phyloP scores from a whole-genome alignment of 2,329 filamentous ascomycete genomes.

The Botryotinia calthae region DNA sequence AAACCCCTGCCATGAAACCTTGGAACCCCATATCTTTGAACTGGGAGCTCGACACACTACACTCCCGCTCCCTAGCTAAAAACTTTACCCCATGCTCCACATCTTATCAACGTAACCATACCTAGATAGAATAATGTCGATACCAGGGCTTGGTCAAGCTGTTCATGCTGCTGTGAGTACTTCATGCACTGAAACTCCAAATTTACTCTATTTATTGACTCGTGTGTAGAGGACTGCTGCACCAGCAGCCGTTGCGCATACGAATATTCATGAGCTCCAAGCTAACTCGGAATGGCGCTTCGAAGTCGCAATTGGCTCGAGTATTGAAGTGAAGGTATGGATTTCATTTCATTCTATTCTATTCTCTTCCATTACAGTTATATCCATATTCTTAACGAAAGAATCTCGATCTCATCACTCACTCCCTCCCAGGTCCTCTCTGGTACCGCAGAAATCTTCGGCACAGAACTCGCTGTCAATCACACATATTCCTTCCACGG shows the following conservation, averaged over 20 bases:
- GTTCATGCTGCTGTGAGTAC: slow-evolving; percentile 52
- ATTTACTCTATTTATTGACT: slow-evolving; percentile 22
- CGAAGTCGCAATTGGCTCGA: slow-evolving; percentile 58
- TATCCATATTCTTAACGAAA: slow-evolving; percentile 20
- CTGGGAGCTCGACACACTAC: slow-evolving; percentile 7
- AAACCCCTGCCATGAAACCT: slow-evolving; percentile 8
- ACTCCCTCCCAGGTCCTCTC: slow-evolving; percentile 57
- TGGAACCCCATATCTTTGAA: slow-evolving; percentile 19
- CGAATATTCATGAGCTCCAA: slow-evolving; percentile 52
- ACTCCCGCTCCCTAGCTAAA: slow-evolving; percentile 15
- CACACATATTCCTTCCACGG: slow-evolving; percentile 79
- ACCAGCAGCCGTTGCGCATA: slow-evolving; percentile 40
- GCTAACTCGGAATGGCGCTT: slow-evolving; percentile 77
- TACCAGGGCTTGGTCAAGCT: slow-evolving; percentile 70
- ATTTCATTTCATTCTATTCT: neutral
- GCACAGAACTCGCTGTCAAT: slow-evolving; percentile 82
- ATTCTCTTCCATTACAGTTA: neutral
- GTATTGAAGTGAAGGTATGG: slow-evolving; percentile 52
- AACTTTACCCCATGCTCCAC: slow-evolving; percentile 18
- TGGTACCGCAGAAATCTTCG: slow-evolving; percentile 90
- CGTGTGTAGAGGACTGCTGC: slow-evolving; percentile 31
- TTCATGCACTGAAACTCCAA: neutral
- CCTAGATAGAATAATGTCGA: slow-evolving; percentile 56
- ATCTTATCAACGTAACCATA: neutral
- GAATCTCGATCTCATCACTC: slow-evolving; percentile 32